Percentiles rank a stretch among this genome's conserved stretches.
Evolutionary conservation across 352 stramenopile species (phyloP).

Genomic region (Globisporangium camurandrum): DNA sequence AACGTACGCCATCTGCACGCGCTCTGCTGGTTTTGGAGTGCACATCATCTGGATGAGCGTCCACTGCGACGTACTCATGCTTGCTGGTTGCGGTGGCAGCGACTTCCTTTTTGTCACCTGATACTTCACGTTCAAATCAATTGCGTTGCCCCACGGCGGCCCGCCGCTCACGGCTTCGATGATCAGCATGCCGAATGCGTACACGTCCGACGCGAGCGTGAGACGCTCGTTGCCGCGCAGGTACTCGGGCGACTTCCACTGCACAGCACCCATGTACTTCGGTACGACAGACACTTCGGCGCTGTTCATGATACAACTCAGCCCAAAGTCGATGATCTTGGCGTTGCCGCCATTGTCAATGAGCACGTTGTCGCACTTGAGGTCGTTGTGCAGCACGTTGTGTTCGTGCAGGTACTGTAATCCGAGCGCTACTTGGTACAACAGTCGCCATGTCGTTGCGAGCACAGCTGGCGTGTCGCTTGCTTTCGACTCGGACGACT

Average conservation of each 20-base stretch:
- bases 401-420: conserved; percentile 23
- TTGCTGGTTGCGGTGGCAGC: background rate
- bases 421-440: conserved; percentile 14
- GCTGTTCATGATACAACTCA: background rate
- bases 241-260: too few species aligned
- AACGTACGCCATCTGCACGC: conserved; percentile 5
- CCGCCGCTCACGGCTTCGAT: conserved; percentile 11
- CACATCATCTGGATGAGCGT: conserved; percentile 15
- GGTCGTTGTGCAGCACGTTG: conserved; percentile 5
- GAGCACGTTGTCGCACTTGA: too few species aligned
- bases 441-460: background rate
- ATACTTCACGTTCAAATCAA: conserved; percentile 1
- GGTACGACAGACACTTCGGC: background rate
- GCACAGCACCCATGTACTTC: background rate
- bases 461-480: background rate
- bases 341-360: too few species aligned
- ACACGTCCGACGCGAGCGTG: conserved; percentile 16
- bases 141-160: conserved; percentile 7
- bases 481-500: background rate
- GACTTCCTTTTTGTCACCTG: conserved; percentile 1
- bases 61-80: conserved; percentile 6
- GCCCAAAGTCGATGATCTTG: too few species aligned
- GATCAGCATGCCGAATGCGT: conserved; percentile 19
- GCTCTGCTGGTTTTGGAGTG: background rate
- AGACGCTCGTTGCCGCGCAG: background rate